phyloP scores from a whole-genome alignment of 768 basidiomycete genomes.

The Cubamyces sp. region DNA sequence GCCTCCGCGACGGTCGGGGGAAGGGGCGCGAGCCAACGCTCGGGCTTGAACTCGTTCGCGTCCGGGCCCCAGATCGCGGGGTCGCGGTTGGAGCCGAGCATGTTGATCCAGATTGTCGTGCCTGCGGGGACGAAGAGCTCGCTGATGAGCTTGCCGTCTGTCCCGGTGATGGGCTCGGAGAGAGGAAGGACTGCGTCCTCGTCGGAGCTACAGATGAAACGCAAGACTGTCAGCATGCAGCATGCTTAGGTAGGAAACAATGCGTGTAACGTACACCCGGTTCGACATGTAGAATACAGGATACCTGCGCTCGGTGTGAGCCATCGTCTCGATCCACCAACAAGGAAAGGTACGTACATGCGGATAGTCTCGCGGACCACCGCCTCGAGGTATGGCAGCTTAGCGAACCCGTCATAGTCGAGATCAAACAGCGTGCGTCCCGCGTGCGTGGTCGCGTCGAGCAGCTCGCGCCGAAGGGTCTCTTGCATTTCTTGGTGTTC shows the following conservation, averaged over 20 bases:
- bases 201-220: too few relatives aligned
- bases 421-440: conserved; percentile 5
- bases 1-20: conserved; percentile 16
- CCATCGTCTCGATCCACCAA: background rate
- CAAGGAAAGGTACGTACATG: background rate
- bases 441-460: background rate
- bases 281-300: conserved; percentile 2
- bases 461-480: background rate
- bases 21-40: conserved; percentile 24
- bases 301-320: background rate
- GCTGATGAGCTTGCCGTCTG: conserved; percentile 15
- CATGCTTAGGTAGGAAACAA: too few relatives aligned
- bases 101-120: conserved; percentile 24
- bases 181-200: conserved; percentile 19
- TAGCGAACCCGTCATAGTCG: conserved; percentile 2
- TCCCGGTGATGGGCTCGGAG: conserved; percentile 9
- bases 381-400: conserved; percentile 15
- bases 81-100: conserved; percentile 29
- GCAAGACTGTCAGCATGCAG: too few relatives aligned
- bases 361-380: conserved; percentile 15
- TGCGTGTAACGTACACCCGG: background rate
- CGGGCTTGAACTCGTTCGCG: conserved; percentile 27
- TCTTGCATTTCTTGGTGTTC: background rate
- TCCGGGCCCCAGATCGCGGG: conserved; percentile 29
- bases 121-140: conserved; percentile 21